A percentile compares a stretch with the other conserved stretches of the same genome.
phyloP scores from a whole-genome alignment of 352 stramenopile genomes.

The Pythium dissimile region DNA sequence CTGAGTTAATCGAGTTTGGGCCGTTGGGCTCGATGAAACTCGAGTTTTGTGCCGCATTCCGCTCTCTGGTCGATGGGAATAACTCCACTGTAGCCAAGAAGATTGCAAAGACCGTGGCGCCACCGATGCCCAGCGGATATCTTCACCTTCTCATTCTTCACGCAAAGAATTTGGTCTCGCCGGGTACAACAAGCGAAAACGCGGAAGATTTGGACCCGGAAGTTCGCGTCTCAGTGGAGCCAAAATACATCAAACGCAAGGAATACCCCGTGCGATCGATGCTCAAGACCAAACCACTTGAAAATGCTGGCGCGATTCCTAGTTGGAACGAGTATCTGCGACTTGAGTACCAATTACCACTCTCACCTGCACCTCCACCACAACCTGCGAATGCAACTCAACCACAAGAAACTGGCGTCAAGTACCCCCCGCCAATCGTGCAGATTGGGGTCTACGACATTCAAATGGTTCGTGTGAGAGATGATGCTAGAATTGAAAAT shows the following conservation, averaged over 20 bases:
- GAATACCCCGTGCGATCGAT: slow-evolving; percentile 43
- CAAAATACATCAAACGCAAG: slow-evolving; percentile 48
- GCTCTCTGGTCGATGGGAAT: slow-evolving; percentile 5
- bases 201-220: slow-evolving; percentile 42
- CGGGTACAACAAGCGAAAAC: slow-evolving; percentile 22
- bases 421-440: slow-evolving; percentile 36
- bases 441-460: slow-evolving; percentile 45
- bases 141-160: slow-evolving; percentile 41
- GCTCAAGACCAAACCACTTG: slow-evolving; percentile 46
- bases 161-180: slow-evolving; percentile 34
- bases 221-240: slow-evolving; percentile 43
- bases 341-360: slow-evolving; percentile 37
- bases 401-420: not conserved
- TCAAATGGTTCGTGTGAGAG: slow-evolving; percentile 38
- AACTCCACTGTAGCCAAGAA: not conserved
- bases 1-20: slow-evolving; percentile 24
- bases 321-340: slow-evolving; percentile 52
- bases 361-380: slow-evolving; percentile 2
- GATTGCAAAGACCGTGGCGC: slow-evolving; percentile 3
- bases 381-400: not conserved
- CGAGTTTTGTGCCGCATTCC: slow-evolving; percentile 24
- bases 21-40: slow-evolving; percentile 24
- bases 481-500: not conserved
- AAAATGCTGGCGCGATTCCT: slow-evolving; percentile 35
- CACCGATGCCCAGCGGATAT: slow-evolving; percentile 28